These are phyloP conservation scores for Vitis amurensis DNA, from an alignment of 164 flowering plant genomes.

Conservation along the genomic window DNA sequence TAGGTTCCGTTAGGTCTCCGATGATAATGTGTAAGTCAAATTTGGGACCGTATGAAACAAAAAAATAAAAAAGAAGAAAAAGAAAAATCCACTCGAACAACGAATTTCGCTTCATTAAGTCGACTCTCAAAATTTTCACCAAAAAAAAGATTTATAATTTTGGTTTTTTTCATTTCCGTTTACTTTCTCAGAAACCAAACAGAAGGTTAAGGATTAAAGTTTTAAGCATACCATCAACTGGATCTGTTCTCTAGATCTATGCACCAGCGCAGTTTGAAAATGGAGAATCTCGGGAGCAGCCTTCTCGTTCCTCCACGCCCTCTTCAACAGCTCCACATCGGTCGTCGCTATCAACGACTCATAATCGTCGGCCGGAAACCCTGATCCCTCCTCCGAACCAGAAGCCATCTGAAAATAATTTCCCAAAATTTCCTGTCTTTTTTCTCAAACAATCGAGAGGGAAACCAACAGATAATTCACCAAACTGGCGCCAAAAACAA, in stretches of 20 bases:
- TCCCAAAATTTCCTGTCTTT: not conserved
- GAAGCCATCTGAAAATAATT: constrained; percentile 31
- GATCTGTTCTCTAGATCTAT: constrained; percentile 63
- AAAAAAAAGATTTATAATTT: no score
- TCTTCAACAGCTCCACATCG: constrained; percentile 73
- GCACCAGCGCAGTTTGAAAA: constrained; percentile 50
- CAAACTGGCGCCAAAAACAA: constrained; percentile 7
- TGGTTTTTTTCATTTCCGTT: not conserved
- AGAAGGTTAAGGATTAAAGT: constrained; percentile 5
- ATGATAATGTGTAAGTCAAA: no score
- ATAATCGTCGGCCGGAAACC: constrained; percentile 43
- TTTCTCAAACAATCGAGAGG: not conserved
- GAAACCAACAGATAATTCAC: not conserved
- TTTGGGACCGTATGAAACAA: not conserved
- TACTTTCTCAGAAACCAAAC: not conserved
- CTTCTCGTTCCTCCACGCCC: constrained; percentile 89
- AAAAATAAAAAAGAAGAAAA: not conserved
- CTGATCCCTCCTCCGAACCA: constrained; percentile 29
- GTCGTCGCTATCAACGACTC: constrained; percentile 59
- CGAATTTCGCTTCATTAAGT: no score
- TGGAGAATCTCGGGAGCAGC: constrained; percentile 83
- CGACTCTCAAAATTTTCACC: no score
- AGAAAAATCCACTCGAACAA: no score
- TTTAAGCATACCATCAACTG: constrained; percentile 52
- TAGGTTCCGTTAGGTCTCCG: no score